Base-by-base conservation (phyloP, 345 rosid genomes). In the Salix arbutifolia region DNA sequence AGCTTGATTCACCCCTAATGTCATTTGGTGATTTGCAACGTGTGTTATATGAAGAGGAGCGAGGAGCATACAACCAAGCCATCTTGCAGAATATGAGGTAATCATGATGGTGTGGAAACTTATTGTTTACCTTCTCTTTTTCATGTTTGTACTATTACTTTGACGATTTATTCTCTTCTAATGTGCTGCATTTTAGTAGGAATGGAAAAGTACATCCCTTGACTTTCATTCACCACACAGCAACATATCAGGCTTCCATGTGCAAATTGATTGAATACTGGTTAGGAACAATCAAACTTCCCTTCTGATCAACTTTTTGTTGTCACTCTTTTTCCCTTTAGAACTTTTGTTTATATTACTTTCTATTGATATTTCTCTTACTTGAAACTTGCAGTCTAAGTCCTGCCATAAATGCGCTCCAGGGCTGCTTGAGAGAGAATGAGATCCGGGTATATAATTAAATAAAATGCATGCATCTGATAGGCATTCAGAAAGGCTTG, bases 241-340 rank as follows among this genome's bases (percentile, higher is more conserved):
- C 98, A 3, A 96, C 98, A 6, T 96, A 96, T 85, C 97, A 93
- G 84, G 96, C 99, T 77, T 91, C 99, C 67, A 80, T 93, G 87
- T 96, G 98, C 94, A 96, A 93, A 83, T 83, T 96, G 76, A 96
- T 96, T 12, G 99, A 96, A 73, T 91, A 93, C 77, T 96, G 99
- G 99, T 95, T 70, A 80, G 97, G 78, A 70, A 67, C 76, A 72
- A 13, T 23, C 69, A 37, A 67, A 70, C 21, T 10, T 44, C 60
- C 50, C 50, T 13, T 46, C 30, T 21, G 26, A 62, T 28, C 66
- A 62, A 25, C 66, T 62, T 62, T 73, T 67, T 75, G 33, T 74
- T 68, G 52, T 33, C 30, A 23, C 60, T 79, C 44, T 76, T 42
- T 26, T 67, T 78, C 64, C 44, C 26, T 74, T 16, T 65, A n/a